A percentile compares a stretch with the other conserved stretches of the same genome.
phyloP scores from a whole-genome alignment of 2,329 filamentous ascomycete species.

The Aureobasidium sp. region DNA sequence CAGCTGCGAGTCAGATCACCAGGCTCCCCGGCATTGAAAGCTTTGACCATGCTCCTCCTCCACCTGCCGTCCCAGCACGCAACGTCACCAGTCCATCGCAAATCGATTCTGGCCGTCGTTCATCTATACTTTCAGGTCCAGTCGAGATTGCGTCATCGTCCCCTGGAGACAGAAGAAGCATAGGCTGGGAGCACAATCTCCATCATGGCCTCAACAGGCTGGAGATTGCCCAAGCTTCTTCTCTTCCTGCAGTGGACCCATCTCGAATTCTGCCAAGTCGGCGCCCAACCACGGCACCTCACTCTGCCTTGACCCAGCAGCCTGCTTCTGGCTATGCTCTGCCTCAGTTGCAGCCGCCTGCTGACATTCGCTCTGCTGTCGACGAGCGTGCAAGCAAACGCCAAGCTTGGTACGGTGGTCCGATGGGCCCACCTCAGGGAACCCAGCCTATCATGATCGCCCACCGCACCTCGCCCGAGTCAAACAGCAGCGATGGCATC shows the following conservation, averaged over 20 bases:
- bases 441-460: conserved; percentile 24
- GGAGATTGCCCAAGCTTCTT: conserved; percentile 50
- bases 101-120: conserved; percentile 51
- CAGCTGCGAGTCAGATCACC: conserved; percentile 52
- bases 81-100: conserved; percentile 71
- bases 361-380: background rate
- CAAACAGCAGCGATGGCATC: conserved; percentile 49
- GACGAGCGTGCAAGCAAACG: conserved; percentile 52
- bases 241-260: conserved; percentile 20
- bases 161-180: conserved; percentile 44
- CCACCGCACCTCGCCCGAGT: conserved; percentile 49
- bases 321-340: conserved; percentile 33
- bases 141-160: conserved; percentile 16
- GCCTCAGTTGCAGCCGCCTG: conserved; percentile 24
- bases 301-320: conserved; percentile 31
- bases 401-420: conserved; percentile 65
- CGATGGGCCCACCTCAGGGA: conserved; percentile 28
- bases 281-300: conserved; percentile 21
- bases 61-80: conserved; percentile 52
- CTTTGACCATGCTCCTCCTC: conserved; percentile 68
- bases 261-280: background rate
- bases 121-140: conserved; percentile 30
- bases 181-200: conserved; percentile 60
- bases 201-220: conserved; percentile 61
- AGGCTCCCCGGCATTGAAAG: conserved; percentile 86